These are phyloP conservation scores for Scleroderma citrinum DNA, from an alignment of 768 basidiomycete genomes.

Conservation along the genomic window DNA sequence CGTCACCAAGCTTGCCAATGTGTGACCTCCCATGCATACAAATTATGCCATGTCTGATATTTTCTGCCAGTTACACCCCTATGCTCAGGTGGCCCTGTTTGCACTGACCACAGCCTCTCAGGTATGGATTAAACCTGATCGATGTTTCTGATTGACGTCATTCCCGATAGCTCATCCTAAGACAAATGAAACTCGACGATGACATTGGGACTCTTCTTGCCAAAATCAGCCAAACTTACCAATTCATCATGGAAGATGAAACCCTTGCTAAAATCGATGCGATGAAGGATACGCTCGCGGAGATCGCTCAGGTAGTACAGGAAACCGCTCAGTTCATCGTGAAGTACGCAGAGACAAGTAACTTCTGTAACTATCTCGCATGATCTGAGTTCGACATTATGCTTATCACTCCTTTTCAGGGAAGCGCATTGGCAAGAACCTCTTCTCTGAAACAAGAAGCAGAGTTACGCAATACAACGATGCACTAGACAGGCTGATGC, in stretches of 20 bases:
- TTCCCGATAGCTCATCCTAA: neutral
- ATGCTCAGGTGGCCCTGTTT: neutral
- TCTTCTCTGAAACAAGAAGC: neutral
- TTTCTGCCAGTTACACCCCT: neutral
- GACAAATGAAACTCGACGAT: neutral
- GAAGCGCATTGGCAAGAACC: neutral
- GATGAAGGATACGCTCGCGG: neutral
- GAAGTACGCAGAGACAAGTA: constrained; percentile 21
- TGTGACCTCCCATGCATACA: neutral
- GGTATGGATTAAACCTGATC: neutral
- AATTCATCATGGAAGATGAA: neutral
- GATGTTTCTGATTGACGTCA: neutral
- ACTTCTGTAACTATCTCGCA: constrained; percentile 10
- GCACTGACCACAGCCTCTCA: neutral
- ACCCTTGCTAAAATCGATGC: neutral
- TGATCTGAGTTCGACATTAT: neutral
- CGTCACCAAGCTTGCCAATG: neutral
- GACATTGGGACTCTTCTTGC: neutral
- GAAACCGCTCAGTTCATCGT: constrained; percentile 25
- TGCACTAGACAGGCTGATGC: neutral
- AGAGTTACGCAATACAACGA: neutral
- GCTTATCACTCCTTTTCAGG: neutral
- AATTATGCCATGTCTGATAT: neutral
- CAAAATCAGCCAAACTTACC: neutral
- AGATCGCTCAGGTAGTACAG: constrained; percentile 10